Percentiles rank a stretch among this genome's conserved stretches.
These are phyloP conservation scores for Priceomyces carsonii DNA, from an alignment of 805 yeast species.

Conservation along the genomic window DNA sequence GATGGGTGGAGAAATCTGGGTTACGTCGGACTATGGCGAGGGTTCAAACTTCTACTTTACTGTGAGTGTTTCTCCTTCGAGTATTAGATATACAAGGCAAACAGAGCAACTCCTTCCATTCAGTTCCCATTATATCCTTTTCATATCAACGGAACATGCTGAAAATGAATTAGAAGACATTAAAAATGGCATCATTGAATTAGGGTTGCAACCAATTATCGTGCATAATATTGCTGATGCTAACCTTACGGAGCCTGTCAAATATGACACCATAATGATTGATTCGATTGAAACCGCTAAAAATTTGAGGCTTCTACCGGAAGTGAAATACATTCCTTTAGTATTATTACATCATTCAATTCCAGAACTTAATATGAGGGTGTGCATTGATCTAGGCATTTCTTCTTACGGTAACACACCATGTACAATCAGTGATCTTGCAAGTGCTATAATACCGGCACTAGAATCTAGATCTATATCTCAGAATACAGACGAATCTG, in stretches of 20 bases:
- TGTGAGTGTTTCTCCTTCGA: slow-evolving; percentile 73
- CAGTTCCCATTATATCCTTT: slow-evolving; percentile 65
- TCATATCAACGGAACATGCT: slow-evolving; percentile 66
- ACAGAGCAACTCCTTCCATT: slow-evolving; percentile 73
- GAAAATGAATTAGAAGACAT: slow-evolving; percentile 52
- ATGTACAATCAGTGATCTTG: slow-evolving; percentile 77
- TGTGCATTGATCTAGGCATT: slow-evolving; percentile 82
- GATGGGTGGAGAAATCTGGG: slow-evolving; percentile 96
- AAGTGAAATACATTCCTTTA: slow-evolving; percentile 81
- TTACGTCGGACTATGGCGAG: slow-evolving; percentile 72
- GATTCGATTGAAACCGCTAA: slow-evolving; percentile 78
- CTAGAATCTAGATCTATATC: slow-evolving; percentile 81
- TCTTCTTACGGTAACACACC: slow-evolving; percentile 89
- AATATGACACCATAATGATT: slow-evolving; percentile 79
- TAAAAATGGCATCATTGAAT: slow-evolving; percentile 47
- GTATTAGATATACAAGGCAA: slow-evolving; percentile 59
- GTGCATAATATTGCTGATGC: slow-evolving; percentile 60
- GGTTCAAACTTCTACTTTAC: slow-evolving; percentile 87
- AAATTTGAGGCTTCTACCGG: slow-evolving; percentile 65
- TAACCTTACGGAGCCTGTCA: slow-evolving; percentile 53
- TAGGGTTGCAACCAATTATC: slow-evolving; percentile 63
- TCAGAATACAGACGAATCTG: slow-evolving; percentile 75
- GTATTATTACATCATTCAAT: slow-evolving; percentile 75
- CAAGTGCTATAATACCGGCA: slow-evolving; percentile 82
- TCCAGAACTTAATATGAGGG: slow-evolving; percentile 75